Evolutionary conservation across 2,329 filamentous ascomycete species (phyloP).

Genomic region (Cryphonectria carpinicola): DNA sequence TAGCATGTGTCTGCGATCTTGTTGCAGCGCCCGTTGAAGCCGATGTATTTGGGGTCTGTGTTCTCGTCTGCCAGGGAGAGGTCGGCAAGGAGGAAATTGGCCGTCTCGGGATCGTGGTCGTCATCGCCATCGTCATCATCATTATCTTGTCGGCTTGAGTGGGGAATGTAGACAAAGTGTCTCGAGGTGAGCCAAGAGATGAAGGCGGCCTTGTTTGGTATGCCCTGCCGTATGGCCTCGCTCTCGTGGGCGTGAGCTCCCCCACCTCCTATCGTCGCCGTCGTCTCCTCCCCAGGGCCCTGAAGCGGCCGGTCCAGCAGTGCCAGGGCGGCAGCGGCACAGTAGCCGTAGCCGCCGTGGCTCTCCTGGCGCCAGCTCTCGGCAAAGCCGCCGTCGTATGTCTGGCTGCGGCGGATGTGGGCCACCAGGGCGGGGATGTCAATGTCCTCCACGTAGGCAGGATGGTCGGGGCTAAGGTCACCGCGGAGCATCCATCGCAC

Average conservation of each 20-base stretch:
- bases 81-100: constrained; percentile 41
- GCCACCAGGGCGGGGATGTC: constrained; percentile 69
- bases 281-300: constrained; percentile 27
- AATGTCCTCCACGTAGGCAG: constrained; percentile 69
- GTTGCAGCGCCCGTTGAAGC: constrained; percentile 89
- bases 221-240: constrained; percentile 44
- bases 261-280: no score
- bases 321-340: constrained; percentile 76
- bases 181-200: constrained; percentile 58
- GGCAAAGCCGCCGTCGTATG: constrained; percentile 83
- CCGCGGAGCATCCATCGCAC: constrained; percentile 83
- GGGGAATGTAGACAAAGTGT: constrained; percentile 63
- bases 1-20: constrained; percentile 96
- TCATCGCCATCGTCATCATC: constrained; percentile 49
- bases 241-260: constrained; percentile 12
- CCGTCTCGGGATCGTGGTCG: constrained; percentile 35
- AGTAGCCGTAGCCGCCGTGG: constrained; percentile 91
- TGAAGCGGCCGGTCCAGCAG: constrained; percentile 69
- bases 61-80: constrained; percentile 38
- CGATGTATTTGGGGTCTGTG: constrained; percentile 50
- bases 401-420: constrained; percentile 68
- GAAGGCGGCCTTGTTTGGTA: constrained; percentile 43
- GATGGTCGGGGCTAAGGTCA: constrained; percentile 51
- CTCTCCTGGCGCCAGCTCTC: constrained; percentile 81
- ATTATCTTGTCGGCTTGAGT: constrained; percentile 45